A percentile compares a stretch with the other conserved stretches of the same genome.
Conservation (phyloP, 2,329 filamentous ascomycete genomes). For the Penicillium crustosum region DNA sequence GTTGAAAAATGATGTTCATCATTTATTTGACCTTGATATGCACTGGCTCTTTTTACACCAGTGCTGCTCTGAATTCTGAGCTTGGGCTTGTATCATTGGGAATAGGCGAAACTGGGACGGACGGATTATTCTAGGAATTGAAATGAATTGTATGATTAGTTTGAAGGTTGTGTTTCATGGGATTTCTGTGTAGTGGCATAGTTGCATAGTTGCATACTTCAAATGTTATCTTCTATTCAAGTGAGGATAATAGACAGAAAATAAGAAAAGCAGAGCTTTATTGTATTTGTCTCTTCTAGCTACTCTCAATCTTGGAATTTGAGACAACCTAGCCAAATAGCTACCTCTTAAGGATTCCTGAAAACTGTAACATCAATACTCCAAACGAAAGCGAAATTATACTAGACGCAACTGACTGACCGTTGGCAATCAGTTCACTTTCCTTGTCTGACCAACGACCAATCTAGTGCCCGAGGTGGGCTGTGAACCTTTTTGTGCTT, state of each 20-base stretch:
- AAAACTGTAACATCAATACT: not conserved
- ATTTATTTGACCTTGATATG: constrained; percentile 18
- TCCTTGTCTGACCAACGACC: not conserved
- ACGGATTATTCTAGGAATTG: constrained; percentile 25
- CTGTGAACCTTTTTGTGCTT: not conserved
- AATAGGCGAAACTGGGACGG: constrained; percentile 22
- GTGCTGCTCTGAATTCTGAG: constrained; percentile 14
- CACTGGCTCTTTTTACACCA: constrained; percentile 25
- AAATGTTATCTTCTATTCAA: not conserved
- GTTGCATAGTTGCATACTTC: not conserved
- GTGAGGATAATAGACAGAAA: not conserved
- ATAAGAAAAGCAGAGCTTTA: not conserved
- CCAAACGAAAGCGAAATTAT: not conserved
- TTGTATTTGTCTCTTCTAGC: not conserved
- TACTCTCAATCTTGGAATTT: not conserved
- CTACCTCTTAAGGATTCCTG: no score
- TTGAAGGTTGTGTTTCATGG: constrained; percentile 2
- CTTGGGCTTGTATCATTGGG: constrained; percentile 27
- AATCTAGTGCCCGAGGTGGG: not conserved
- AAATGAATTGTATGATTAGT: constrained; percentile 36
- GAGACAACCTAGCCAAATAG: not conserved
- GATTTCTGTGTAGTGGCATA: not conserved
- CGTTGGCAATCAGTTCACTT: not conserved
- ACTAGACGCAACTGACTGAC: not conserved
- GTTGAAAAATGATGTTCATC: constrained; percentile 18